These are phyloP conservation scores for Trichoderma gracile DNA, from an alignment of 2,329 filamentous ascomycete species.

Conservation along the genomic window DNA sequence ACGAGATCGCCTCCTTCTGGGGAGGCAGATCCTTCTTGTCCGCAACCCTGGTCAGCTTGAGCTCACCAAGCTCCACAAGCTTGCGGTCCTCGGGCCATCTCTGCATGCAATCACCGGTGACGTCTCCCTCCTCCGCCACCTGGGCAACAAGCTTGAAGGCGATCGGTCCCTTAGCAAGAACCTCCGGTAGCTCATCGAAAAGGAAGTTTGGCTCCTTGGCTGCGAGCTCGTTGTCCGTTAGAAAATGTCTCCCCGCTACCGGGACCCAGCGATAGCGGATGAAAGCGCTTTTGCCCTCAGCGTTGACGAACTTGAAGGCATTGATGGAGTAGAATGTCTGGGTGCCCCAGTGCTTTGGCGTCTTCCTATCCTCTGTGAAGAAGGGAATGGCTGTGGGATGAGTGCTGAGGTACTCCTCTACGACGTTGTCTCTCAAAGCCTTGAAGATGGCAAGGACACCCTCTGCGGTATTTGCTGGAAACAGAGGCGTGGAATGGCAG, in stretches of 20 bases:
- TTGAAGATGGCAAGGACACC: slow-evolving; percentile 5
- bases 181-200: slow-evolving; percentile 12
- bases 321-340: slow-evolving; percentile 23
- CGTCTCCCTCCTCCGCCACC: slow-evolving; percentile 9
- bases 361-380: background rate
- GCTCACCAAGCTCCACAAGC: slow-evolving; percentile 14
- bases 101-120: slow-evolving; percentile 6
- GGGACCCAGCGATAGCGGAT: slow-evolving; percentile 21
- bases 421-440: background rate
- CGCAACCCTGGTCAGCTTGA: slow-evolving; percentile 9
- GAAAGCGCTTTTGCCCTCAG: background rate
- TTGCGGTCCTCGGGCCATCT: slow-evolving; percentile 19
- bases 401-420: slow-evolving; percentile 5
- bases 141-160: slow-evolving; percentile 19
- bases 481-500: slow-evolving; percentile 10
- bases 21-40: background rate
- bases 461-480: slow-evolving; percentile 1
- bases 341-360: slow-evolving; percentile 6
- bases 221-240: slow-evolving; percentile 6
- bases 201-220: slow-evolving; percentile 11
- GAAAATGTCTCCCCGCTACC: slow-evolving; percentile 1
- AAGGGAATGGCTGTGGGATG: slow-evolving; percentile 8
- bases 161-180: slow-evolving; percentile 7
- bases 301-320: slow-evolving; percentile 17
- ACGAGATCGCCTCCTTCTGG: slow-evolving; percentile 9